A percentile compares a stretch with the other conserved stretches of the same genome.
Conservation (phyloP, 208 protist genomes). For the Zelonia costaricensis region DNA sequence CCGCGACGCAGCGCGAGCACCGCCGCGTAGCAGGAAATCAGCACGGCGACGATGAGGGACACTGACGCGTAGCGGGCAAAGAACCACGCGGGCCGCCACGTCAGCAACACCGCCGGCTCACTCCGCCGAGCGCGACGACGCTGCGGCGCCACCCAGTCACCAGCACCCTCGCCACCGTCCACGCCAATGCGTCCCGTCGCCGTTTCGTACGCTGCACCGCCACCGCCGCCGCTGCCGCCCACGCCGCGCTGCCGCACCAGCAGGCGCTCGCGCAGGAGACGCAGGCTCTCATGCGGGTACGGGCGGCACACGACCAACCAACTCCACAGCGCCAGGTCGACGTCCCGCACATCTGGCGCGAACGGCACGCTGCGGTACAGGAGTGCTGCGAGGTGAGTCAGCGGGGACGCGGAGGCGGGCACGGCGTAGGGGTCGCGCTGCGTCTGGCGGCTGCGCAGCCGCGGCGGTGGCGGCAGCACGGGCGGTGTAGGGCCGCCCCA, state of each 20-base stretch:
- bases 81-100: slow-evolving; percentile 48
- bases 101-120: slow-evolving; percentile 30
- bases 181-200: slow-evolving; percentile 9
- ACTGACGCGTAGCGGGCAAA: slow-evolving; percentile 39
- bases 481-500: neutral
- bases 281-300: slow-evolving; percentile 35
- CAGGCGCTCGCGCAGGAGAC: slow-evolving; percentile 28
- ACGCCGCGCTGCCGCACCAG: slow-evolving; percentile 16
- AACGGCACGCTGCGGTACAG: slow-evolving; percentile 31
- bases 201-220: slow-evolving; percentile 2
- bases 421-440: slow-evolving; percentile 17
- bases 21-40: slow-evolving; percentile 9
- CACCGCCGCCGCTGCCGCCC: neutral
- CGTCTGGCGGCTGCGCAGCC: slow-evolving; percentile 10
- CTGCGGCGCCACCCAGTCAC: slow-evolving; percentile 1
- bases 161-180: slow-evolving; percentile 17
- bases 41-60: slow-evolving; percentile 15
- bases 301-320: slow-evolving; percentile 30
- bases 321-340: slow-evolving; percentile 49
- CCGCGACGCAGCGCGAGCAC: neutral
- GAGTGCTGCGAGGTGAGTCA: slow-evolving; percentile 18
- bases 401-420: slow-evolving; percentile 23
- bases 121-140: neutral
- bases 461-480: neutral
- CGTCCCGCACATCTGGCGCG: slow-evolving; percentile 30